Evolutionary conservation across 1,284 basidiomycete genomes (phyloP), one percentile per base, ranked within the genome.

Genomic region (Hemileia vastatrix): DNA sequence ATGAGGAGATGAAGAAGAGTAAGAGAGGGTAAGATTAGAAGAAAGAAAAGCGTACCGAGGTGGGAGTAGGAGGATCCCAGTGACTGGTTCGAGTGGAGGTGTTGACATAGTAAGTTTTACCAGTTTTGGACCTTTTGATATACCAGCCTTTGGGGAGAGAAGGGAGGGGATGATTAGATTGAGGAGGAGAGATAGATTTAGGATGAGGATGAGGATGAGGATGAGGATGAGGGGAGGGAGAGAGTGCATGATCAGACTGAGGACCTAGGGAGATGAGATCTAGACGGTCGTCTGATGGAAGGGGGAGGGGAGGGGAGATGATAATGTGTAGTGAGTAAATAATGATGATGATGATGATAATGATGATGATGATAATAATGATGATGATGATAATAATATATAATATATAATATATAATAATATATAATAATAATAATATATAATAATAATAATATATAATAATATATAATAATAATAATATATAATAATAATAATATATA

Each of bases 51-150:
- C n/a, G n/a, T n/a, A n/a, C n/a, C n/a, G n/a, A n/a, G n/a, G n/a
- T n/a, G n/a, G n/a, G n/a, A 15, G 54, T 63, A 11, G 61, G 61
- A 23, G 48, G 48, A 51, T 32, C 33, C 61, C 61, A 63, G 15
- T 63, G 61, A 49, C 61, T 63, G 40, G 54, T 63, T 4, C 61
- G 47, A 45, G 61, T 63, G 13, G 57, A 40, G 11, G 32, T 54
- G 40, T 63, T 63, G 45, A 63, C 61, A 40, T 57, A 63, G 44
- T 63, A 63, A 56, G 54, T 56, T 44, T 63, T 63, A 40, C 61
- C 54, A 33, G 31, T 32, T n/a, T 47, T 56, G 3, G 61, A 63
- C 40, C 45, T 50, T 23, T 54, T 49, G 27, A 48, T 44, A 44
- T 56, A 50, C 61, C 61, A 63, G 33, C 61, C 61, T 23, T 56